Evolutionary conservation across 352 stramenopile genomes (phyloP).

Genomic region (Globisporangium middletonii): DNA sequence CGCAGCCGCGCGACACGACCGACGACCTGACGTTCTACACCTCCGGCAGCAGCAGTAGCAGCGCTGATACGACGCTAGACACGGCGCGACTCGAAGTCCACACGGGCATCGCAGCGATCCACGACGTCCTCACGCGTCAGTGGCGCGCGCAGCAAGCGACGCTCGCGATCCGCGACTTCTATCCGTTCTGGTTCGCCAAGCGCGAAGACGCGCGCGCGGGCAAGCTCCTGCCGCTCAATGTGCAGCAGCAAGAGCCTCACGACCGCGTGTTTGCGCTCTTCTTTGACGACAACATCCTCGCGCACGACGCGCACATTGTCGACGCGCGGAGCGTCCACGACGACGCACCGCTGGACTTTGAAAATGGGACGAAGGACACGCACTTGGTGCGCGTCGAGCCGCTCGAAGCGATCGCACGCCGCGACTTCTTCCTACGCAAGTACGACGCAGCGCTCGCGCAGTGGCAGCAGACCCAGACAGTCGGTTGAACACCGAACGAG

Average conservation of each 20-base stretch:
- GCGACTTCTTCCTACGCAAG: conserved; percentile 50
- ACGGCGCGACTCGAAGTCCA: conserved; percentile 22
- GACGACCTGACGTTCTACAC: conserved; percentile 31
- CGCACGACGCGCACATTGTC: conserved; percentile 65
- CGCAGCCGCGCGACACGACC: conserved; percentile 32
- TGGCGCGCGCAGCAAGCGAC: conserved; percentile 51
- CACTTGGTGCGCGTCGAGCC: conserved; percentile 63
- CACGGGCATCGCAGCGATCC: conserved; percentile 36
- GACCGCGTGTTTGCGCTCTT: conserved; percentile 74
- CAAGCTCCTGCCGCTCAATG: conserved; percentile 54
- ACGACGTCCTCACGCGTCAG: conserved; percentile 36
- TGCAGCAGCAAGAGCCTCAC: conserved; percentile 24
- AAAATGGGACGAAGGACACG: conserved; percentile 24
- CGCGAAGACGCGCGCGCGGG: conserved; percentile 38
- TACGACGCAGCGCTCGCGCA: conserved; percentile 22
- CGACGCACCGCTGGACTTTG: conserved; percentile 25
- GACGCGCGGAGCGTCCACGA: conserved; percentile 37
- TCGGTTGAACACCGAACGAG: background rate
- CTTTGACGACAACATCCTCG: conserved; percentile 80
- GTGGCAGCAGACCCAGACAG: conserved; percentile 12
- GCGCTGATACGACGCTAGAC: background rate
- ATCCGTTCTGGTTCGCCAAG: conserved; percentile 64
- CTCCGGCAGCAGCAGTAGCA: no score
- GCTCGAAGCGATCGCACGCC: conserved; percentile 45
- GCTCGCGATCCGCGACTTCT: conserved; percentile 71